These are phyloP conservation scores for Serendipita sp. DNA, from an alignment of 768 basidiomycete genomes.

Conservation along the genomic window DNA sequence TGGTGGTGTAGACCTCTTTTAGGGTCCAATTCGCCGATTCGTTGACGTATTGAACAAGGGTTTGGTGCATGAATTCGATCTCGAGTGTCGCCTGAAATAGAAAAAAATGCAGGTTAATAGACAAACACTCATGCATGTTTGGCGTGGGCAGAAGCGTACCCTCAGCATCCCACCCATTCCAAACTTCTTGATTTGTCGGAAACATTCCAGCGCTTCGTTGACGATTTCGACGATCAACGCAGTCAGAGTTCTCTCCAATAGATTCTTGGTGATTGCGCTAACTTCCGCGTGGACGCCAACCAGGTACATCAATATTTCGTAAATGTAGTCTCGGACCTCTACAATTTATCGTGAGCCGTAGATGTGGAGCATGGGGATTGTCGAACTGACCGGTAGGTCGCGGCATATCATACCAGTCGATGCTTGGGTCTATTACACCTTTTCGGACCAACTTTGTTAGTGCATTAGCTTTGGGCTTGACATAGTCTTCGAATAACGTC, in stretches of 20 bases:
- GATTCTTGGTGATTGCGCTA: constrained; percentile 56
- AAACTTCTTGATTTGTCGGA: constrained; percentile 78
- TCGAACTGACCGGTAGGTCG: constrained; percentile 71
- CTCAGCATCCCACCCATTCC: constrained; percentile 98
- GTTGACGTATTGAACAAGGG: constrained; percentile 76
- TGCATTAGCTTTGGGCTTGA: constrained; percentile 61
- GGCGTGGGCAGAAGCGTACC: no score
- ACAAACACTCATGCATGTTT: no score
- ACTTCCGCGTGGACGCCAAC: constrained; percentile 90
- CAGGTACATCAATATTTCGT: constrained; percentile 69
- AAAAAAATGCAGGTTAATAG: background rate
- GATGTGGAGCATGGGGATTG: background rate
- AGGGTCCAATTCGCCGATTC: constrained; percentile 66
- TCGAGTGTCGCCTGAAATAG: constrained; percentile 77
- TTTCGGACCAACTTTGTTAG: constrained; percentile 52
- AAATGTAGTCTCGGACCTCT: constrained; percentile 95
- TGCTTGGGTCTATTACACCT: constrained; percentile 62
- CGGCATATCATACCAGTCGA: constrained; percentile 91
- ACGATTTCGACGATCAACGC: constrained; percentile 72
- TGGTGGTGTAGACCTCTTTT: constrained; percentile 84
- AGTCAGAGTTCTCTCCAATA: constrained; percentile 70
- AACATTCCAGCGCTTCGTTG: constrained; percentile 66
- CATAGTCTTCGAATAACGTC: constrained; percentile 62
- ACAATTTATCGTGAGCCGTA: constrained; percentile 13
- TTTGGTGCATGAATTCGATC: constrained; percentile 98